Conservation (phyloP, 129 eudicot genomes). For the Glebionis coronaria region DNA sequence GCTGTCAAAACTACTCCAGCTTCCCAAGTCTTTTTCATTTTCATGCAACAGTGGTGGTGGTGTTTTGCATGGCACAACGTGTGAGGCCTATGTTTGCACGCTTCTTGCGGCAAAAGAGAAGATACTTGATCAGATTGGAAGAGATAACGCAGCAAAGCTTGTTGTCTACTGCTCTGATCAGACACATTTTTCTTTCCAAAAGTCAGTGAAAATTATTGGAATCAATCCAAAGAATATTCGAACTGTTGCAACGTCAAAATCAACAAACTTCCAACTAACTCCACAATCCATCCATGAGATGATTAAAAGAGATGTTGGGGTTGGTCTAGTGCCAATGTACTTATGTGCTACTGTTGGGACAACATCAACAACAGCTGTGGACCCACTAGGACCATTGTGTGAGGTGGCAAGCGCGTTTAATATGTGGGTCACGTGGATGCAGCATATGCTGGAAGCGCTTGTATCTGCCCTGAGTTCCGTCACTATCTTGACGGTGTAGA, state of each 20-base stretch:
- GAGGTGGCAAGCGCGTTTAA: conserved; percentile 23
- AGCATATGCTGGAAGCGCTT: conserved; percentile 22
- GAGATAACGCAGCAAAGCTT: conserved; percentile 22
- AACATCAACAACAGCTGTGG: conserved; percentile 30
- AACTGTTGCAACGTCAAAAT: conserved; percentile 14
- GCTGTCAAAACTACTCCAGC: conserved; percentile 30
- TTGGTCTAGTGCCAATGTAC: conserved; percentile 36
- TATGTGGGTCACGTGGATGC: conserved; percentile 52
- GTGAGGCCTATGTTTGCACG: conserved; percentile 42
- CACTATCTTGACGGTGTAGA: conserved; percentile 33
- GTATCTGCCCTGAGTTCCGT: conserved; percentile 20
- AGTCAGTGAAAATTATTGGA: conserved; percentile 31
- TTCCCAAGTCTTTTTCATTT: conserved; percentile 38
- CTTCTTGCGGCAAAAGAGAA: conserved; percentile 33
- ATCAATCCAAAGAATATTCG: conserved; percentile 28
- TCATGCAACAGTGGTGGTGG: conserved; percentile 39
- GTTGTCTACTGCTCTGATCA: conserved; percentile 43
- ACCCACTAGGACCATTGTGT: conserved; percentile 26
- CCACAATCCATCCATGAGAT: conserved; percentile 8
- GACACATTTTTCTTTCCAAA: conserved; percentile 33
- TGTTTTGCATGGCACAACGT: conserved; percentile 39
- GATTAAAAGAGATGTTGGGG: conserved; percentile 21
- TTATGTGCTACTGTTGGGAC: conserved; percentile 39
- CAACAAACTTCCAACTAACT: conserved; percentile 14
- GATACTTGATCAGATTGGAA: conserved; percentile 21